Conservation (phyloP, 2,329 filamentous ascomycete species). For the Fusarium sp. region DNA sequence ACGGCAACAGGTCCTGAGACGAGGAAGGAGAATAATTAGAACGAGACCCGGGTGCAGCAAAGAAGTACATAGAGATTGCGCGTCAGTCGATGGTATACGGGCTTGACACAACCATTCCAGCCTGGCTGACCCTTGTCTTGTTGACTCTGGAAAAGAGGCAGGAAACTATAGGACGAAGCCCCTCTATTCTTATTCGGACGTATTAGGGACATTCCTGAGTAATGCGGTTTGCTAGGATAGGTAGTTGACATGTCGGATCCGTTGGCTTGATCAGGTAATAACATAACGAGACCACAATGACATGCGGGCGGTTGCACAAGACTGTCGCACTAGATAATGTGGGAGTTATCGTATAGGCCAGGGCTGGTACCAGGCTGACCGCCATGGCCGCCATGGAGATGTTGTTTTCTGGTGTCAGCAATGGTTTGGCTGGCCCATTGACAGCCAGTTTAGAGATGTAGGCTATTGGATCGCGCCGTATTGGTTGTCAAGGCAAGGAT, state of each 20-base stretch:
- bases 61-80: background rate
- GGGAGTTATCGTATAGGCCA: background rate
- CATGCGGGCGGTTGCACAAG: background rate
- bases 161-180: background rate
- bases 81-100: conserved; percentile 8
- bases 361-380: conserved; percentile 3
- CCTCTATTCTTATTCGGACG: background rate
- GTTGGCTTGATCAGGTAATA: background rate
- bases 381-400: conserved; percentile 1
- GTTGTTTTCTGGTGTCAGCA: conserved; percentile 11
- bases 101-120: conserved; percentile 10
- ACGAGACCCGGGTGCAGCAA: conserved; percentile 1
- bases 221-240: conserved; percentile 6
- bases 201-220: background rate
- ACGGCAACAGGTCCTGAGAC: conserved; percentile 2
- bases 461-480: background rate
- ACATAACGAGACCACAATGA: conserved; percentile 9
- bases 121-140: background rate
- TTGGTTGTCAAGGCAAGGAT: conserved; percentile 2
- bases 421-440: conserved; percentile 2
- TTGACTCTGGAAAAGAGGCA: background rate
- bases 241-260: background rate
- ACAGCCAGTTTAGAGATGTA: background rate
- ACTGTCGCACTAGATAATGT: background rate
- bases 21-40: background rate